Conservation (phyloP, 495 filamentous ascomycete species). For the Hypoxylon intermedium region DNA sequence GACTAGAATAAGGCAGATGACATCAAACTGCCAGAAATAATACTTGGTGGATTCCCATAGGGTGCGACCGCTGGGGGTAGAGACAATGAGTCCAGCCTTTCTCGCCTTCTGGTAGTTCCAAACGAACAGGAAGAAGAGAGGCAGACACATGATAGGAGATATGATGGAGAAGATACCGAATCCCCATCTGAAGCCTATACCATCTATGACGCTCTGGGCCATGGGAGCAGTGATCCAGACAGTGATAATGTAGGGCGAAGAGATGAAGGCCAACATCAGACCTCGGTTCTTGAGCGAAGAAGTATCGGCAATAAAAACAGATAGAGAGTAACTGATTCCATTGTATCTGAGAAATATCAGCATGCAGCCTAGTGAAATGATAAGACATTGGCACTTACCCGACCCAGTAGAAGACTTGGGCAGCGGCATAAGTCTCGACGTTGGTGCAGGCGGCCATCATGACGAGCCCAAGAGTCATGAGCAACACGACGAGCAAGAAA, state of each 20-base stretch:
- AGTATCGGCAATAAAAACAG: conserved; percentile 72
- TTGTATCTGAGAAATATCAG: conserved; percentile 53
- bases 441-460: conserved; percentile 52
- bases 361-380: neutral
- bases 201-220: conserved; percentile 52
- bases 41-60: conserved; percentile 55
- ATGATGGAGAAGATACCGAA: conserved; percentile 69
- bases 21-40: conserved; percentile 66
- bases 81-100: conserved; percentile 51
- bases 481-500: conserved; percentile 40
- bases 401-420: conserved; percentile 63
- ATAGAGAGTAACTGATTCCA: conserved; percentile 63
- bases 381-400: conserved; percentile 37
- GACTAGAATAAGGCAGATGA: conserved; percentile 59
- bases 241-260: conserved; percentile 72
- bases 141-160: conserved; percentile 61
- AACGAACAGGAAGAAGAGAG: conserved; percentile 60
- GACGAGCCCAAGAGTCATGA: conserved; percentile 44
- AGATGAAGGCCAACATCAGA: conserved; percentile 66
- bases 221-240: conserved; percentile 59
- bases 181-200: conserved; percentile 66
- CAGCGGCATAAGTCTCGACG: conserved; percentile 49
- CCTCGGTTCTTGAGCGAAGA: conserved; percentile 68
- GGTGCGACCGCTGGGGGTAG: conserved; percentile 56
- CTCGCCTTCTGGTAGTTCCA: conserved; percentile 61